Conservation (phyloP, 2,329 filamentous ascomycete species). For the Botryotinia calthae region DNA sequence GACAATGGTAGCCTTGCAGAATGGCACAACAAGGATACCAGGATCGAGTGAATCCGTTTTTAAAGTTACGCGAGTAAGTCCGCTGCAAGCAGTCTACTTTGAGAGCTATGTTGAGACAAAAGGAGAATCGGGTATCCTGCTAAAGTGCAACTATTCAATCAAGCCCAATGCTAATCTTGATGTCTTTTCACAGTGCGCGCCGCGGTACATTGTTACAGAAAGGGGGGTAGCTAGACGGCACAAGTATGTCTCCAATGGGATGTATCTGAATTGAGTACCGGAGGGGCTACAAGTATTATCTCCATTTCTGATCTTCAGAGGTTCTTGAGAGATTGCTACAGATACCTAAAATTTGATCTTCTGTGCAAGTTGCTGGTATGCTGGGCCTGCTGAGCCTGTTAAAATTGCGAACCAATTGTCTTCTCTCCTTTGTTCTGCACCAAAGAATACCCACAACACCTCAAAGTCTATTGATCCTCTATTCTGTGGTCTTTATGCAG, state of each 20-base stretch:
- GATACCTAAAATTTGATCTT: background rate
- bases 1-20: slow-evolving; percentile 9
- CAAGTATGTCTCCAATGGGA: background rate
- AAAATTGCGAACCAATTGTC: background rate
- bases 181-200: background rate
- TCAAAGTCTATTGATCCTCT: background rate
- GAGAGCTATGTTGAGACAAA: background rate
- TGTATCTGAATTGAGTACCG: background rate
- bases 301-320: background rate
- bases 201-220: background rate
- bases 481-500: background rate
- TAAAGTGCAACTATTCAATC: background rate
- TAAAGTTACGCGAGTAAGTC: background rate
- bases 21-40: background rate
- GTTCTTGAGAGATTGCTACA: background rate
- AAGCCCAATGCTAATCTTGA: background rate
- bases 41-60: background rate
- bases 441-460: background rate
- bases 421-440: background rate
- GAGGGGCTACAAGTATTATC: background rate
- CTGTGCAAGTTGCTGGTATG: background rate
- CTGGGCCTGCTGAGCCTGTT: background rate
- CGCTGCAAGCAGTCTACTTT: background rate
- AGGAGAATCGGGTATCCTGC: background rate
- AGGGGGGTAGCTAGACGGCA: background rate